A percentile compares a stretch with the other conserved stretches of the same genome.
Conservation (phyloP, 2,329 filamentous ascomycete species). For the Fusarium subglutinans region DNA sequence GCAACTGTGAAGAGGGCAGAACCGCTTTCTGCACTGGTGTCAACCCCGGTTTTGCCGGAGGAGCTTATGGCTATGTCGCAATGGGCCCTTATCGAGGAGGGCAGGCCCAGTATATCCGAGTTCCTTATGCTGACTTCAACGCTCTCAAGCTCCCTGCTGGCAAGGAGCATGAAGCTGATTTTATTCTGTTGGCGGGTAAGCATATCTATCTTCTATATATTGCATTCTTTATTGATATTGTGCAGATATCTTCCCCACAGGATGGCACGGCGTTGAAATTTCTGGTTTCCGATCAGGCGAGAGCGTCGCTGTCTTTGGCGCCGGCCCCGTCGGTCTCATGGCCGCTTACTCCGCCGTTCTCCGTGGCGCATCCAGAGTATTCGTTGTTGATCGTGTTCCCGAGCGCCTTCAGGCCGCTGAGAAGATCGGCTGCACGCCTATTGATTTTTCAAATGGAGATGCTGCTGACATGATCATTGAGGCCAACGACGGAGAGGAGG, state of each 20-base stretch:
- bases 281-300: constrained; percentile 70
- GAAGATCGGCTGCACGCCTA: constrained; percentile 69
- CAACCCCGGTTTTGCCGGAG: constrained; percentile 50
- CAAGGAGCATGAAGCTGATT: constrained; percentile 69
- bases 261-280: constrained; percentile 66
- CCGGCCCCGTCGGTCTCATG: constrained; percentile 72
- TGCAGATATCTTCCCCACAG: constrained; percentile 48
- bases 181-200: constrained; percentile 57
- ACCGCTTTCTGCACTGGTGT: constrained; percentile 72
- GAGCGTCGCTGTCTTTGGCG: constrained; percentile 71
- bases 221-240: constrained; percentile 46
- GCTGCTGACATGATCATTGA: constrained; percentile 69
- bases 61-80: constrained; percentile 63
- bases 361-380: constrained; percentile 69
- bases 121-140: constrained; percentile 75
- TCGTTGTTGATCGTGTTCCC: constrained; percentile 69
- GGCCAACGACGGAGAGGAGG: constrained; percentile 68
- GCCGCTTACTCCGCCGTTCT: constrained; percentile 70
- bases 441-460: constrained; percentile 69
- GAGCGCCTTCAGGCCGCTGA: constrained; percentile 67
- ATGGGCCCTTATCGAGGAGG: constrained; percentile 64
- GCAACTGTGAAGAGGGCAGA: constrained; percentile 70
- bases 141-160: constrained; percentile 68
- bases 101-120: constrained; percentile 71
- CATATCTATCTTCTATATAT: constrained; percentile 33